phyloP scores from a whole-genome alignment of 139 green algal genomes.

The Coelastrella sp. region DNA sequence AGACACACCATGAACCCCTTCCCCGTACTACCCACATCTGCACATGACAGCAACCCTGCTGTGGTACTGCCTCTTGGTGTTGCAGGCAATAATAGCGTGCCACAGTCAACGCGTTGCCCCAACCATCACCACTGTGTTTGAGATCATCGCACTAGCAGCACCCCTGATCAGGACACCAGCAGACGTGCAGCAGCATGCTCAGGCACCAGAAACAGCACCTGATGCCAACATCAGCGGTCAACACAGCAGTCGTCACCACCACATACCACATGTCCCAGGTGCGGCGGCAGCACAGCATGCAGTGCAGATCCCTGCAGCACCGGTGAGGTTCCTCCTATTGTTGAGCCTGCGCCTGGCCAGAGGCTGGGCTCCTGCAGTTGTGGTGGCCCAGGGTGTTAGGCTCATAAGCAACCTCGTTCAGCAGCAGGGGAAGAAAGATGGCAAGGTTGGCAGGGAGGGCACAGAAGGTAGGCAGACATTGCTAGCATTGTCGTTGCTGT shows the following conservation, averaged over 20 bases:
- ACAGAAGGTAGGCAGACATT: slow-evolving; percentile 15
- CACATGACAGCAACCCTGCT: too few relatives aligned
- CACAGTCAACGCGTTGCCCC: slow-evolving; percentile 15
- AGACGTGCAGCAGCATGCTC: background rate
- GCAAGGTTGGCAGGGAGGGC: slow-evolving; percentile 6
- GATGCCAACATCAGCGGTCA: background rate
- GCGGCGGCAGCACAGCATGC: background rate
- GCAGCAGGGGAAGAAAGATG: slow-evolving; percentile 5
- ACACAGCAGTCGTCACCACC: background rate
- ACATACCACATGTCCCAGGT: background rate
- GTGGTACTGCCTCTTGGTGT: background rate
- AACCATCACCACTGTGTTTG: slow-evolving; percentile 41
- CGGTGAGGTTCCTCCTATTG: slow-evolving; percentile 4
- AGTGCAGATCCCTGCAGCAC: background rate
- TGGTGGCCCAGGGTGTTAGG: slow-evolving; percentile 41
- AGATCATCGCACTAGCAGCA: slow-evolving; percentile 42
- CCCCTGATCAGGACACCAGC: slow-evolving; percentile 15
- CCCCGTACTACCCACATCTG: background rate
- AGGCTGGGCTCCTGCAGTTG: slow-evolving; percentile 43
- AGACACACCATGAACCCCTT: background rate
- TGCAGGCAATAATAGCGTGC: slow-evolving; percentile 36
- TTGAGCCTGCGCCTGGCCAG: slow-evolving; percentile 6
- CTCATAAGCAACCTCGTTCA: slow-evolving; percentile 20
- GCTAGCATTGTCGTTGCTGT: too few relatives aligned
- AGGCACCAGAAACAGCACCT: background rate